These are phyloP conservation scores for Globisporangium rhizosaccharum DNA, from an alignment of 352 stramenopile genomes.

Conservation along the genomic window DNA sequence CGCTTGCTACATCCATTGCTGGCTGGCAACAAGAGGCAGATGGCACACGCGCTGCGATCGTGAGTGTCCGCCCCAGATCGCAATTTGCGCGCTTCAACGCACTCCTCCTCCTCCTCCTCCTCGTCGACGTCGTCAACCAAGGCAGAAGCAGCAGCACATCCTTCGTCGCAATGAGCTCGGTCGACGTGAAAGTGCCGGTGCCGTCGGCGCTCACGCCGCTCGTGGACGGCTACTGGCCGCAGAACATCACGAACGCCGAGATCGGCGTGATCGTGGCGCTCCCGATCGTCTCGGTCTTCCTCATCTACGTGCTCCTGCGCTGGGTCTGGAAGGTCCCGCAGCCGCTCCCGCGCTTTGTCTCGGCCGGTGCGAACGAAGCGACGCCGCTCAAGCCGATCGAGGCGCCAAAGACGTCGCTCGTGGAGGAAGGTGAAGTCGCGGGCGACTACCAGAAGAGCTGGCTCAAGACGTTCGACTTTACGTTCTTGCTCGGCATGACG, in stretches of 20 bases:
- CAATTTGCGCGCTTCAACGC: slow-evolving; percentile 16
- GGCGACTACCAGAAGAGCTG: slow-evolving; percentile 54
- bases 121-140: not conserved
- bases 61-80: slow-evolving; percentile 4
- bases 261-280: slow-evolving; percentile 27
- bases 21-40: too few relatives aligned
- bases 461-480: slow-evolving; percentile 49
- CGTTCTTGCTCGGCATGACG: slow-evolving; percentile 51
- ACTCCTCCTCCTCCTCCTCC: not conserved
- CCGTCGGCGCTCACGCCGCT: slow-evolving; percentile 2
- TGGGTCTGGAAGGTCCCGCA: slow-evolving; percentile 56
- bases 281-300: slow-evolving; percentile 37
- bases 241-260: slow-evolving; percentile 16
- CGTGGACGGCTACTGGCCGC: slow-evolving; percentile 16
- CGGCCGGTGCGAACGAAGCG: slow-evolving; percentile 27
- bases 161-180: slow-evolving; percentile 9
- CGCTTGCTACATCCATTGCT: too few relatives aligned
- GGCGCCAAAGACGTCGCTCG: slow-evolving; percentile 37
- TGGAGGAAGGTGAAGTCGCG: slow-evolving; percentile 49
- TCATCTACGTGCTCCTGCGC: slow-evolving; percentile 60
- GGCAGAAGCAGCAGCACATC: not conserved
- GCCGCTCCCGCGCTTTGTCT: slow-evolving; percentile 26
- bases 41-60: too few relatives aligned
- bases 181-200: slow-evolving; percentile 11
- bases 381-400: slow-evolving; percentile 27